phyloP scores from a whole-genome alignment of 2,329 filamentous ascomycete genomes.

The Atkinsonella hypoxylon region DNA sequence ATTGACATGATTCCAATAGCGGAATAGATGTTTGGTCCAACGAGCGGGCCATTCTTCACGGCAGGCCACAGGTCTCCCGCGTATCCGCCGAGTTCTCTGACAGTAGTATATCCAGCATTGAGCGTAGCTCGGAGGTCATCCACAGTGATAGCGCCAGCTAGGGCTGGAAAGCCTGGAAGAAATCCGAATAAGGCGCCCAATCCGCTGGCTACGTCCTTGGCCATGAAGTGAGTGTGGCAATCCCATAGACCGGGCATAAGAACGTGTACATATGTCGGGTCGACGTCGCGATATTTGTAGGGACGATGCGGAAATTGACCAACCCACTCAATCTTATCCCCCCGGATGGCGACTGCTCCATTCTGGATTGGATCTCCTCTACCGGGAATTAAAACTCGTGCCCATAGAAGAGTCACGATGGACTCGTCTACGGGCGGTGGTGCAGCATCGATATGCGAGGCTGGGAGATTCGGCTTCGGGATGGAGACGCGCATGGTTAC shows the following conservation, averaged over 20 bases:
- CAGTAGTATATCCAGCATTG: conserved; percentile 36
- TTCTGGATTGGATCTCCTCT: conserved; percentile 21
- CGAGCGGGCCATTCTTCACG: conserved; percentile 30
- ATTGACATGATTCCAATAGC: conserved; percentile 30
- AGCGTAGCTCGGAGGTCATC: conserved; percentile 24
- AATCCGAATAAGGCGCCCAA: neutral
- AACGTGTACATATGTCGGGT: conserved; percentile 26
- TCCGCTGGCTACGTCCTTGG: conserved; percentile 11
- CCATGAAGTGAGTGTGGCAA: conserved; percentile 35
- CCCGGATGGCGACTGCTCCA: conserved; percentile 23
- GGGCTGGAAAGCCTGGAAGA: conserved; percentile 7
- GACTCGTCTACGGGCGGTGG: conserved; percentile 4
- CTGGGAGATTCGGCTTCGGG: conserved; percentile 2
- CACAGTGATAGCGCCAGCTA: conserved; percentile 9
- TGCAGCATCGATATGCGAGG: conserved; percentile 5
- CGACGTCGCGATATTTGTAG: conserved; percentile 13
- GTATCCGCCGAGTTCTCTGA: conserved; percentile 36
- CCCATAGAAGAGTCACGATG: conserved; percentile 12
- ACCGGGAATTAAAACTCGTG: conserved; percentile 25
- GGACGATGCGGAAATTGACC: conserved; percentile 12
- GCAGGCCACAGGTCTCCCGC: conserved; percentile 30
- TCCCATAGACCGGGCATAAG: conserved; percentile 43
- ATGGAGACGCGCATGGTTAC: conserved; percentile 9
- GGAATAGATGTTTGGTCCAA: conserved; percentile 37
- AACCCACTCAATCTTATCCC: conserved; percentile 26